Conservation (phyloP, 768 basidiomycete genomes). For the Brasilioporus rufonigricans region DNA sequence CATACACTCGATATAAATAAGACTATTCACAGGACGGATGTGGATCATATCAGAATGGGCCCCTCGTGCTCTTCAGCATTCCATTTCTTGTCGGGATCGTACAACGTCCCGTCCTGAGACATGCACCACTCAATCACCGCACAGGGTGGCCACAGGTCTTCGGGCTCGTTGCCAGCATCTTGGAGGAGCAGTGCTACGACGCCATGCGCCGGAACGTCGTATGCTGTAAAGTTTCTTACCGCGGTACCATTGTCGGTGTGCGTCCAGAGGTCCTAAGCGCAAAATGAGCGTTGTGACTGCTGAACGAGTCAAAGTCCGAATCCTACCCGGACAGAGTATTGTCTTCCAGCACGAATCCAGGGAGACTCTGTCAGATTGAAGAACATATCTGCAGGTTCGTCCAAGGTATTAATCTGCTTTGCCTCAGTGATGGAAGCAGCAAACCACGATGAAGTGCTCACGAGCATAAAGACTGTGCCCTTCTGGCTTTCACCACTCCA, state of each 20-base stretch:
- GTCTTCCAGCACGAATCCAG: slow-evolving; percentile 65
- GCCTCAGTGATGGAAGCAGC: background rate
- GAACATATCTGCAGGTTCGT: slow-evolving; percentile 53
- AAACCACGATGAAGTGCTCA: slow-evolving; percentile 24
- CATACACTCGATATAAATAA: too few relatives aligned
- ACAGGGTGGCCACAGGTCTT: slow-evolving; percentile 55
- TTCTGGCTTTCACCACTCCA: slow-evolving; percentile 68
- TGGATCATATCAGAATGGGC: background rate
- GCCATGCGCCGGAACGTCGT: slow-evolving; percentile 61
- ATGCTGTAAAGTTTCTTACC: slow-evolving; percentile 53
- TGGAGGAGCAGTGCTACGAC: slow-evolving; percentile 64
- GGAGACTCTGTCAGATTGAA: slow-evolving; percentile 68
- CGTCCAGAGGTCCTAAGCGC: slow-evolving; percentile 62
- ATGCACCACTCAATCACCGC: slow-evolving; percentile 57
- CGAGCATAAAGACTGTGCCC: slow-evolving; percentile 67
- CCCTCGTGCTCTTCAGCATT: slow-evolving; percentile 12
- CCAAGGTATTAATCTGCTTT: slow-evolving; percentile 56
- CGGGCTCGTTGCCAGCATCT: slow-evolving; percentile 68
- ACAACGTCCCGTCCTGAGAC: slow-evolving; percentile 51
- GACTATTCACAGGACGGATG: too few relatives aligned
- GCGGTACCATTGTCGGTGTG: slow-evolving; percentile 71
- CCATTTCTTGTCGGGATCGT: slow-evolving; percentile 30
- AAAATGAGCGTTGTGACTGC: background rate
- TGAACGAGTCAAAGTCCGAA: background rate
- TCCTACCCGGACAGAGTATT: slow-evolving; percentile 62